Conservation (phyloP, 129 eudicot genomes). For the Solidago caesia region DNA sequence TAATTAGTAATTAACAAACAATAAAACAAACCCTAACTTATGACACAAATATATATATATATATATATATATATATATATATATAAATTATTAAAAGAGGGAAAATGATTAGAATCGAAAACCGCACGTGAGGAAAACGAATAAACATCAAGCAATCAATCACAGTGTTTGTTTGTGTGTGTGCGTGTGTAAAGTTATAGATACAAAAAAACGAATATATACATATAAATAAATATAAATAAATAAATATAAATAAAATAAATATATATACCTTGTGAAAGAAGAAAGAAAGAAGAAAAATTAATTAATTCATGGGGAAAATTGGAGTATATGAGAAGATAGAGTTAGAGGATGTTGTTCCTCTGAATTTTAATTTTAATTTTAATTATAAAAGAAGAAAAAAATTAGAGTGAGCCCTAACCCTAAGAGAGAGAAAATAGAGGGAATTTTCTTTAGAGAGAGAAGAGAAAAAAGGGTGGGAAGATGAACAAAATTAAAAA, state of each 20-base stretch:
- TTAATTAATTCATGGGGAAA: conserved; percentile 45
- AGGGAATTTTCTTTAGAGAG: not conserved
- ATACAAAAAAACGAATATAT: not conserved
- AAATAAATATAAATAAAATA: not conserved
- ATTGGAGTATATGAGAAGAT: conserved; percentile 16
- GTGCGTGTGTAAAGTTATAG: not conserved
- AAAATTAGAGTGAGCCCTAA: conserved; percentile 43
- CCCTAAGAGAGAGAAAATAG: conserved; percentile 51
- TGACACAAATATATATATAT: not conserved
- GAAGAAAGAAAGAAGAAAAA: conserved; percentile 4
- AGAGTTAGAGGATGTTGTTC: conserved; percentile 4
- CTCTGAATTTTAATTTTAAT: conserved; percentile 7
- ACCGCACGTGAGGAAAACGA: not conserved
- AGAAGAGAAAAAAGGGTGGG: conserved; percentile 26
- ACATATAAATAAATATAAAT: not conserved
- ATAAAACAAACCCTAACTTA: not conserved
- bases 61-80: not conserved
- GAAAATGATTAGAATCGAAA: not conserved
- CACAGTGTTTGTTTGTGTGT: conserved; percentile 1
- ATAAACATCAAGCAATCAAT: not conserved
- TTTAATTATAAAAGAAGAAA: not conserved
- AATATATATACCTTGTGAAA: conserved; percentile 31
- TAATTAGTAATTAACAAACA: too few species aligned
- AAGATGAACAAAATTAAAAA: conserved; percentile 18
- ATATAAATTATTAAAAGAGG: not conserved